Evolutionary conservation across 192 early-diverging fungal species (phyloP), one percentile per base, ranked within the genome.

Genomic region (Coemansia sp.): DNA sequence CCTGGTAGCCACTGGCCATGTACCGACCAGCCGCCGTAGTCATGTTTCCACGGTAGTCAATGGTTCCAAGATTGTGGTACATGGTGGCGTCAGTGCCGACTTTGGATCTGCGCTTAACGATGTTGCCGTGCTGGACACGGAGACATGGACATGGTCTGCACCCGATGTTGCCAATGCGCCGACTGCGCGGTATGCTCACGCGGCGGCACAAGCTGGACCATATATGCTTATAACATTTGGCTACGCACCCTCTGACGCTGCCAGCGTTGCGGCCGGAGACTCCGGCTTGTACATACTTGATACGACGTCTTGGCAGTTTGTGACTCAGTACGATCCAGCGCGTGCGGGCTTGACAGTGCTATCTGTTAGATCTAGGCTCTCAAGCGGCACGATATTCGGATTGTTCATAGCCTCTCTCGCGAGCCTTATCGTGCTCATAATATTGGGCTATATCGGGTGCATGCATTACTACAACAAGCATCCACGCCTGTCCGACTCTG

Each of bases 371-470:
- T 31, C 64, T 9, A 62, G 72, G 23, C 50, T 78, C 36, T 46
- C 76, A 1, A 76, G 81, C 27, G 76, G 72, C n/a, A 78, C 76
- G 4, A 78, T 83, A 36, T 83, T 83, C 67, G 76, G 81, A 15
- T 66, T 83, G 37, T 45, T 75, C 51, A 64, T 78, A 7, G 76
- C 81, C 10, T 83, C 73, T 25, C 45, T 66, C 11, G 75, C 74
- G 15, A 66, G 63, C 12, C 48, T 83, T 11, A 48, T 71, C 31
- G 73, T 83, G 25, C 44, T 78, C 9, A 34, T 75, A 29, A 73
- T 83, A 23, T 3, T 83, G 59, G 25, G 29, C 14, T 83, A 78
- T 38, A 75, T 83, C 34, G 64, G 58, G 2, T 78, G 71, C 62
- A 68, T 69, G 55, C 76, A 83, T 67, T 78, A 83, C 81, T 75